These are phyloP conservation scores for Melanomma pulvis-pyrius DNA, from an alignment of 495 filamentous ascomycete species.

Conservation along the genomic window DNA sequence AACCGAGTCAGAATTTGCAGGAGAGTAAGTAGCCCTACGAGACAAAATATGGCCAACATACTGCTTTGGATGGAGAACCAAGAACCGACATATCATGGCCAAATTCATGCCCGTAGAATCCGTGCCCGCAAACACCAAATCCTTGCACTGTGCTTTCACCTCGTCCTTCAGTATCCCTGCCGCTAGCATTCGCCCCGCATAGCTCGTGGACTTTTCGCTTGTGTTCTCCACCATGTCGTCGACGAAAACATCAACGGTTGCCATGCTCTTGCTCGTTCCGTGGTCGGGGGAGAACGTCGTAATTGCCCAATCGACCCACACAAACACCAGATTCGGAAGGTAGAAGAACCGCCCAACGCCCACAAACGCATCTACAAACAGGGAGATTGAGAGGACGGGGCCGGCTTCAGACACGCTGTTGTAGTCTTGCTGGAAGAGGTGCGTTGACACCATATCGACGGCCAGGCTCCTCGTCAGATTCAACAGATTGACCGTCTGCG, in stretches of 20 bases:
- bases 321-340: slow-evolving; percentile 46
- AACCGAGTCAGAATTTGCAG: neutral
- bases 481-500: slow-evolving; percentile 48
- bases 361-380: slow-evolving; percentile 49
- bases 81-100: slow-evolving; percentile 49
- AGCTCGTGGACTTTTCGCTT: slow-evolving; percentile 44
- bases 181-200: slow-evolving; percentile 53
- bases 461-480: slow-evolving; percentile 51
- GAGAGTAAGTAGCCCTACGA: too few relatives aligned
- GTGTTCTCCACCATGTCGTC: slow-evolving; percentile 41
- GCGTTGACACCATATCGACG: slow-evolving; percentile 51
- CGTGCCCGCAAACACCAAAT: slow-evolving; percentile 49
- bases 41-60: too few relatives aligned
- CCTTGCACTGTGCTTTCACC: slow-evolving; percentile 52
- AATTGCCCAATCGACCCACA: slow-evolving; percentile 43
- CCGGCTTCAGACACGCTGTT: slow-evolving; percentile 7
- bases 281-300: slow-evolving; percentile 41
- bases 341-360: slow-evolving; percentile 56
- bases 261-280: slow-evolving; percentile 39
- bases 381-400: slow-evolving; percentile 20
- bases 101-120: slow-evolving; percentile 55
- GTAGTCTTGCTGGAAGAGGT: slow-evolving; percentile 47
- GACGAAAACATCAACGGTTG: slow-evolving; percentile 48
- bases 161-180: slow-evolving; percentile 44
- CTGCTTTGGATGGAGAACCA: slow-evolving; percentile 50